phyloP scores from a whole-genome alignment of 768 basidiomycete species.

The Botryobasidium botryosum region DNA sequence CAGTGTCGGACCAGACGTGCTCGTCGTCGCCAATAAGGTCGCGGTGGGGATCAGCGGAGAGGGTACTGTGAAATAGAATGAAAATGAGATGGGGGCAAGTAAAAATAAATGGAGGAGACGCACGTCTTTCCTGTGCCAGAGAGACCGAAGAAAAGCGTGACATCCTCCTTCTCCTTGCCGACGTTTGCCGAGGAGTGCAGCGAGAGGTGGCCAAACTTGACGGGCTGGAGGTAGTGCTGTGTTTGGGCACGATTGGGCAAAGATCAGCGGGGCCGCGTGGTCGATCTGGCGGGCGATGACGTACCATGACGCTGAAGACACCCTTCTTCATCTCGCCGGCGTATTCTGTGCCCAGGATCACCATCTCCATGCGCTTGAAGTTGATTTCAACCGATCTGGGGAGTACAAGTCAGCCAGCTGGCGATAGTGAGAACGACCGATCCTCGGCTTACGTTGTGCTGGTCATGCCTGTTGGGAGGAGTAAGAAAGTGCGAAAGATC shows the following conservation, averaged over 20 bases:
- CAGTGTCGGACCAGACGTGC: constrained; percentile 97
- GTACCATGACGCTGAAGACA: constrained; percentile 82
- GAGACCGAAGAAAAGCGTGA: constrained; percentile 97
- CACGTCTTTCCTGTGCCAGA: constrained; percentile 93
- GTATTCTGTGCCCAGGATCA: constrained; percentile 96
- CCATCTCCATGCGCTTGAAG: constrained; percentile 99
- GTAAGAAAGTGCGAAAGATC: too few relatives aligned
- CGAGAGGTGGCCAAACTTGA: constrained; percentile 95
- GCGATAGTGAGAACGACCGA: too few relatives aligned
- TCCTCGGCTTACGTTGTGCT: too few relatives aligned
- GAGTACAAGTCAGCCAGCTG: too few relatives aligned
- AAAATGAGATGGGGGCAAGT: background rate
- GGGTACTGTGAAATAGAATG: constrained; percentile 29
- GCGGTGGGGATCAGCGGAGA: constrained; percentile 90
- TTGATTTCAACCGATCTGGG: constrained; percentile 83
- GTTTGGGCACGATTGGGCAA: background rate
- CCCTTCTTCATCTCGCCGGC: constrained; percentile 99
- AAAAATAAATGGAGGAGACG: constrained; percentile 5
- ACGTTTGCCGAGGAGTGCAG: constrained; percentile 98
- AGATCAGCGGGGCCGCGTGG: background rate
- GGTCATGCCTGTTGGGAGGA: too few relatives aligned
- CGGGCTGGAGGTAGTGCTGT: constrained; percentile 91
- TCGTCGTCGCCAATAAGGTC: constrained; percentile 96
- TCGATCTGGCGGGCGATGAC: background rate
- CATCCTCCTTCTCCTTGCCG: constrained; percentile 72